Conservation (phyloP, 2,329 filamentous ascomycete species). For the Penicillium sp. region DNA sequence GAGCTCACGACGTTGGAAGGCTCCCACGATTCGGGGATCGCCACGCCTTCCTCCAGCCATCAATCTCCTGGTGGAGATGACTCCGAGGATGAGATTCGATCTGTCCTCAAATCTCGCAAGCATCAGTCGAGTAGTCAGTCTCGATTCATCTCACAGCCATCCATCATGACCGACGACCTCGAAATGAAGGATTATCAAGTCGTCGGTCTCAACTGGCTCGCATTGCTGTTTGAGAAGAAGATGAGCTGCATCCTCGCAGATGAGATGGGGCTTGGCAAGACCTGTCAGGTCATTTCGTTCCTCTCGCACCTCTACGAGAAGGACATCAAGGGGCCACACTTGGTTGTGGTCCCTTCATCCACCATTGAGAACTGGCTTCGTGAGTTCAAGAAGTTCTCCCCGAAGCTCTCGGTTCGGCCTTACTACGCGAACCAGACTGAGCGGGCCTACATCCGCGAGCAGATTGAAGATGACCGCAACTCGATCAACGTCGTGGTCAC, state of each 20-base stretch:
- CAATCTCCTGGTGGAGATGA: conserved; percentile 40
- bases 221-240: conserved; percentile 74
- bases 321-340: conserved; percentile 68
- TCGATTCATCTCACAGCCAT: conserved; percentile 66
- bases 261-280: conserved; percentile 96
- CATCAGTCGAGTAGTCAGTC: conserved; percentile 18
- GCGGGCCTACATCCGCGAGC: conserved; percentile 67
- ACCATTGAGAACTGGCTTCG: conserved; percentile 94
- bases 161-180: conserved; percentile 73
- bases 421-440: conserved; percentile 72
- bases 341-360: conserved; percentile 89
- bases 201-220: conserved; percentile 93
- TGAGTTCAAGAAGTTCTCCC: conserved; percentile 87
- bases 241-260: conserved; percentile 92
- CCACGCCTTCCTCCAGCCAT: conserved; percentile 58
- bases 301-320: conserved; percentile 78
- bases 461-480: conserved; percentile 65
- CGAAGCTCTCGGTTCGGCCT: conserved; percentile 68
- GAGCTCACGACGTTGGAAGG: conserved; percentile 58
- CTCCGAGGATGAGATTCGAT: conserved; percentile 49
- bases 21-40: conserved; percentile 67
- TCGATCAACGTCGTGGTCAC: conserved; percentile 71
- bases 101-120: conserved; percentile 38
- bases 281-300: conserved; percentile 92
- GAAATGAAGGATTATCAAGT: conserved; percentile 91